A percentile compares a stretch with the other conserved stretches of the same genome.
Evolutionary conservation across 2,329 filamentous ascomycete genomes (phyloP).

Genomic region (Coleophoma crateriformis): DNA sequence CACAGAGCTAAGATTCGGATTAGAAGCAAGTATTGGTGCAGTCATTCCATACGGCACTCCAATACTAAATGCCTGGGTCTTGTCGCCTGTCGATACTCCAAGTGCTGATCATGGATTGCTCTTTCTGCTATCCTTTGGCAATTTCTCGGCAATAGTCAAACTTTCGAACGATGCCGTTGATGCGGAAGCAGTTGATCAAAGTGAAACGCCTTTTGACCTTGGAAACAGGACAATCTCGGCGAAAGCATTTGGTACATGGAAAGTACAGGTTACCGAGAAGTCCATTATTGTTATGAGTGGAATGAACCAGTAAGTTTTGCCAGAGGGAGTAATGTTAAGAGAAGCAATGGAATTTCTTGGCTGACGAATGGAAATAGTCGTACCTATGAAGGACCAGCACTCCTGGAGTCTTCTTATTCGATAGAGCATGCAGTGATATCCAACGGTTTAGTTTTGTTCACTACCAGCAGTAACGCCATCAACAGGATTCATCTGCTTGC

Average conservation of each 20-base stretch:
- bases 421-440: conserved; percentile 19
- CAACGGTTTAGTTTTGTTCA: conserved; percentile 17
- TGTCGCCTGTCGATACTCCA: conserved; percentile 23
- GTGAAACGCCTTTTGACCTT: conserved; percentile 43
- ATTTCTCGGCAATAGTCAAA: conserved; percentile 30
- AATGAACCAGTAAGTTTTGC: conserved; percentile 10
- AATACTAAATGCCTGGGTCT: conserved; percentile 48
- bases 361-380: conserved; percentile 8
- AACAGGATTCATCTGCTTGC: too few relatives aligned
- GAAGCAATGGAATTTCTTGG: not conserved
- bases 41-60: conserved; percentile 45
- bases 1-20: conserved; percentile 63
- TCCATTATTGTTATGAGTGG: conserved; percentile 18
- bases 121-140: conserved; percentile 21
- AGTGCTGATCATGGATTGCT: conserved; percentile 11
- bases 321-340: too few relatives aligned
- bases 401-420: conserved; percentile 7
- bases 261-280: conserved; percentile 50
- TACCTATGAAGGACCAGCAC: conserved; percentile 6
- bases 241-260: conserved; percentile 28
- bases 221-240: conserved; percentile 46
- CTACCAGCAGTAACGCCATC: conserved; percentile 7
- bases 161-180: conserved; percentile 42
- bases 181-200: conserved; percentile 35
- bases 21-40: conserved; percentile 61